Percentiles rank a stretch among this genome's conserved stretches.
These are phyloP conservation scores for Solanum chiquidenum DNA, from an alignment of 257 asterid genomes.

Conservation along the genomic window DNA sequence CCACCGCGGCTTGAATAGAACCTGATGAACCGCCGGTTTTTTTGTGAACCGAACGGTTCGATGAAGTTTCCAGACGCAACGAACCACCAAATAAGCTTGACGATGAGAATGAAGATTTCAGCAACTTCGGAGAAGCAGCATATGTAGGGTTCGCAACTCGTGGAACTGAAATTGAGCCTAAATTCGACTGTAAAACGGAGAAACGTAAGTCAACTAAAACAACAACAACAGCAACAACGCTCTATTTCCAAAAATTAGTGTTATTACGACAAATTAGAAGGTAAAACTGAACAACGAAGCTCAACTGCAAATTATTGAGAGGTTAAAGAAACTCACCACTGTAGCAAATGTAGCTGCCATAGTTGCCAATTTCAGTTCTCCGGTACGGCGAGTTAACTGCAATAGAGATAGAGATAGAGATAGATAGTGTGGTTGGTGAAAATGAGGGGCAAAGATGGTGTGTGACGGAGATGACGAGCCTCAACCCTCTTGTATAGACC, in stretches of 20 bases:
- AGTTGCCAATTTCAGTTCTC: neutral
- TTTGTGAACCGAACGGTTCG: slow-evolving; percentile 10
- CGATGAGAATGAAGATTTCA: slow-evolving; percentile 31
- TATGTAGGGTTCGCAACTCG: slow-evolving; percentile 11
- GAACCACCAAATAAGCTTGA: slow-evolving; percentile 46
- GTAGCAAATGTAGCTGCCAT: slow-evolving; percentile 66
- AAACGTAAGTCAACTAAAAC: neutral
- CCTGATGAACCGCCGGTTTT: slow-evolving; percentile 10
- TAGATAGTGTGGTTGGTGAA: neutral
- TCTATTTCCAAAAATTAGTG: neutral
- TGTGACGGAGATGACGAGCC: slow-evolving; percentile 43
- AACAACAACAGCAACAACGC: neutral
- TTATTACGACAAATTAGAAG: neutral
- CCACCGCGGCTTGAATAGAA: slow-evolving; percentile 54
- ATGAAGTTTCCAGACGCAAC: slow-evolving; percentile 19
- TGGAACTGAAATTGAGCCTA: slow-evolving; percentile 49
- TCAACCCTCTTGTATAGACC: neutral
- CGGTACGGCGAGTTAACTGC: neutral
- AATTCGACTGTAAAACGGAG: slow-evolving; percentile 37
- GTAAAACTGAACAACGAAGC: neutral
- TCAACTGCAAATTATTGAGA: neutral
- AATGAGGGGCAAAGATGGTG: neutral
- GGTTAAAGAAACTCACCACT: slow-evolving; percentile 15
- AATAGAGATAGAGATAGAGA: neutral
- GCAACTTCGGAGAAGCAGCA: slow-evolving; percentile 21